Conservation (phyloP, 352 stramenopile genomes). For the Globisporangium cystogenes region DNA sequence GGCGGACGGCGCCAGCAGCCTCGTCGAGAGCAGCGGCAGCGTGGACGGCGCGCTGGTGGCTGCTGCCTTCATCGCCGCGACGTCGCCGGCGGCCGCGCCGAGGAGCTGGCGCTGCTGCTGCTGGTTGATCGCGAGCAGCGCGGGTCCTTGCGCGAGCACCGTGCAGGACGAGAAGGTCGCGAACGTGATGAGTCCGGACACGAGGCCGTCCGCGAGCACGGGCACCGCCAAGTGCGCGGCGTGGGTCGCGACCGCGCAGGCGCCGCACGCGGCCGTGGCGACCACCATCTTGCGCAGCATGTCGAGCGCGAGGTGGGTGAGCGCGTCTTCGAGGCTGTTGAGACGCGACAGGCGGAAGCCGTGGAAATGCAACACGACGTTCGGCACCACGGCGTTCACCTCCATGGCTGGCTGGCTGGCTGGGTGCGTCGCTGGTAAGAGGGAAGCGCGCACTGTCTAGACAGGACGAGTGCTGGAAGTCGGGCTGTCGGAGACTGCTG, state of each 20-base stretch:
- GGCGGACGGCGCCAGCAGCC: conserved; percentile 13
- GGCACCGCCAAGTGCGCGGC: conserved; percentile 16
- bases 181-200: conserved; percentile 41
- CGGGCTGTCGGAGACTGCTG: not conserved
- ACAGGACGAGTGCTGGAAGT: conserved; percentile 1
- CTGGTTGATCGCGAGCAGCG: conserved; percentile 13
- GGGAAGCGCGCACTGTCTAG: conserved; percentile 7
- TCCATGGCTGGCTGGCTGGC: conserved; percentile 7
- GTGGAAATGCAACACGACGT: conserved; percentile 59
- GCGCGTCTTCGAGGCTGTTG: conserved; percentile 17
- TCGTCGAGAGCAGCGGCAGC: conserved; percentile 20
- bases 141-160: conserved; percentile 24
- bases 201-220: conserved; percentile 23
- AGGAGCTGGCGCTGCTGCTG: not conserved
- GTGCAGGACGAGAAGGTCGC: conserved; percentile 41
- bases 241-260: conserved; percentile 8
- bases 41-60: conserved; percentile 10
- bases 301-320: conserved; percentile 16
- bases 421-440: not conserved
- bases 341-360: conserved; percentile 34
- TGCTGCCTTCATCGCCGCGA: conserved; percentile 6
- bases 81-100: not conserved
- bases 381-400: conserved; percentile 24
- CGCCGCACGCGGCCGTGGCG: conserved; percentile 11
- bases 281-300: conserved; percentile 18